phyloP scores from a whole-genome alignment of 2,329 filamentous ascomycete species.

The Penicillium sp. region DNA sequence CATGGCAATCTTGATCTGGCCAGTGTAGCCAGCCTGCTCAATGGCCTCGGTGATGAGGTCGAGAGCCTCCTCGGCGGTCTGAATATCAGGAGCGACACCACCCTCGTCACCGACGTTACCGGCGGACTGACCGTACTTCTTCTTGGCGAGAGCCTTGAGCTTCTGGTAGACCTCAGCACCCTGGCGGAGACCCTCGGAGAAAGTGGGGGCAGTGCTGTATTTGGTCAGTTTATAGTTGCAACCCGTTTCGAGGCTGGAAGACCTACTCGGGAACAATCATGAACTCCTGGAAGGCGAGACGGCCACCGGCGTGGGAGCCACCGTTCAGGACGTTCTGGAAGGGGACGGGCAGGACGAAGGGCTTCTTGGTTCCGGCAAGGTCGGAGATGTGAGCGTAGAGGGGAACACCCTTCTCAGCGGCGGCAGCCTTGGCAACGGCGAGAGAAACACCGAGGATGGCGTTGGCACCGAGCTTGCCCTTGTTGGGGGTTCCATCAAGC shows the following conservation, averaged over 20 bases:
- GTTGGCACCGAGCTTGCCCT: constrained; percentile 80
- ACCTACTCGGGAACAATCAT: constrained; percentile 79
- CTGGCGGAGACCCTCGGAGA: constrained; percentile 92
- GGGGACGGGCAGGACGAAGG: constrained; percentile 78
- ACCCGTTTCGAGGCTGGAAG: background rate
- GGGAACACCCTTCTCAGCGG: constrained; percentile 78
- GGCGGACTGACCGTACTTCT: constrained; percentile 97
- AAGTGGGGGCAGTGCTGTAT: constrained; percentile 66
- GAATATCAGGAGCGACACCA: constrained; percentile 97
- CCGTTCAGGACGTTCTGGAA: constrained; percentile 94
- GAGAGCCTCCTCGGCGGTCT: constrained; percentile 91
- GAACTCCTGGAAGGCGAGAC: constrained; percentile 91
- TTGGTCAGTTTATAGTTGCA: constrained; percentile 5
- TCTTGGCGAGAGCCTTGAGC: constrained; percentile 93
- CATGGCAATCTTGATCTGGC: constrained; percentile 96
- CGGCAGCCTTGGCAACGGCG: constrained; percentile 79
- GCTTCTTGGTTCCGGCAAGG: constrained; percentile 82
- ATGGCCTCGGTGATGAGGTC: constrained; percentile 93
- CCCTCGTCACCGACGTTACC: constrained; percentile 99
- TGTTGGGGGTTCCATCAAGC: constrained; percentile 76
- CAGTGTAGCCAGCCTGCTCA: constrained; percentile 87
- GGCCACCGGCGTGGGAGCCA: constrained; percentile 93
- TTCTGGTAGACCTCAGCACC: constrained; percentile 97
- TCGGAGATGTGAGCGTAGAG: constrained; percentile 83
- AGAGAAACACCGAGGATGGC: constrained; percentile 77